A percentile compares a stretch with the other conserved stretches of the same genome.
These are phyloP conservation scores for Acanthamoeba royreba DNA, from an alignment of 208 protist genomes.

Conservation along the genomic window DNA sequence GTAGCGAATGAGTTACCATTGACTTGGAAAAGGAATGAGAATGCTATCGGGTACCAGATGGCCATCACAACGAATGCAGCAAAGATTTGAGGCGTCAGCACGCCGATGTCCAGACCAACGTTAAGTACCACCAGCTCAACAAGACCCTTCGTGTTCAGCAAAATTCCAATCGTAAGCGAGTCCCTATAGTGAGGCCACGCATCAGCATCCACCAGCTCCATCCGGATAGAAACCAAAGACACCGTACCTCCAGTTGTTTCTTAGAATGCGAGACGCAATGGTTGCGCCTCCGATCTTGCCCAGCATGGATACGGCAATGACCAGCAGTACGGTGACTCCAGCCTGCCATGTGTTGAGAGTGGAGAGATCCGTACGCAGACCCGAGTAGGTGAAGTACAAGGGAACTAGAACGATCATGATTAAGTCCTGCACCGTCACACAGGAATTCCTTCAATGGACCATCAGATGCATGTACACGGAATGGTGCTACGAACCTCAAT, in stretches of 20 bases:
- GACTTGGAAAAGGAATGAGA: neutral
- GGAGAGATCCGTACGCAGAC: slow-evolving; percentile 51
- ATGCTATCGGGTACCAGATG: slow-evolving; percentile 1
- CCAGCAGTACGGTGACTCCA: slow-evolving; percentile 28
- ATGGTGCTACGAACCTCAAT: slow-evolving; percentile 60
- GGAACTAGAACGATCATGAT: slow-evolving; percentile 65
- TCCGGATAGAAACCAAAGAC: neutral
- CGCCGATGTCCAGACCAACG: slow-evolving; percentile 61
- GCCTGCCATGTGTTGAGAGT: neutral
- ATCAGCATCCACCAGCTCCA: neutral
- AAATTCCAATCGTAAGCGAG: slow-evolving; percentile 67
- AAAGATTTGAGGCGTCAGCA: slow-evolving; percentile 60
- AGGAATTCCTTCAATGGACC: too few species aligned
- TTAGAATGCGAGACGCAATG: neutral
- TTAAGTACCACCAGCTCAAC: slow-evolving; percentile 73
- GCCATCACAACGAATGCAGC: slow-evolving; percentile 75
- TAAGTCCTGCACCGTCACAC: slow-evolving; percentile 33
- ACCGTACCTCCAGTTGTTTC: neutral
- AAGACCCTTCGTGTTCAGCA: slow-evolving; percentile 72
- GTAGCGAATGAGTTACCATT: neutral
- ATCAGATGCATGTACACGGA: too few species aligned
- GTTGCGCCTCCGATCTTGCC: slow-evolving; percentile 67
- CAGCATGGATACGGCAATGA: slow-evolving; percentile 55
- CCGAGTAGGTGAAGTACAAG: slow-evolving; percentile 71
- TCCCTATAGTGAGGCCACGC: neutral